These are phyloP conservation scores for Blastocladiella britannica DNA, from an alignment of 192 early-diverging fungal species.

Conservation along the genomic window DNA sequence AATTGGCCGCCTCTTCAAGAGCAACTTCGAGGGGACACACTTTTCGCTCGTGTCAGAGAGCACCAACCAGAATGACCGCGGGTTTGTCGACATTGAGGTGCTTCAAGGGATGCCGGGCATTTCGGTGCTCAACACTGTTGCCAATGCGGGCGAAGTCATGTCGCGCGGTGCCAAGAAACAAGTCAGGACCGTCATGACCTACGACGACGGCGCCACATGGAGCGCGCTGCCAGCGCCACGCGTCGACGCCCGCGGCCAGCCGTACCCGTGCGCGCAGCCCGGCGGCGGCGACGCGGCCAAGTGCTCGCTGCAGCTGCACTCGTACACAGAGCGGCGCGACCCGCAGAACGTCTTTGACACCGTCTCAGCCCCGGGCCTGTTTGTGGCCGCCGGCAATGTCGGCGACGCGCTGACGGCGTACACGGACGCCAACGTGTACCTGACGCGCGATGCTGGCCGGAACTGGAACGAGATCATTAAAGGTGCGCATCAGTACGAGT, in stretches of 20 bases:
- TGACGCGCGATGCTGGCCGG: slow-evolving; percentile 68
- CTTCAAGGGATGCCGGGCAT: slow-evolving; percentile 70
- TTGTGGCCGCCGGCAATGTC: slow-evolving; percentile 82
- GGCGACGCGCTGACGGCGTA: slow-evolving; percentile 39
- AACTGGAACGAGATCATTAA: slow-evolving; percentile 56
- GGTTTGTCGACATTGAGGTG: slow-evolving; percentile 76
- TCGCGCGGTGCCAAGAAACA: slow-evolving; percentile 33
- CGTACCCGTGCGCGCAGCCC: slow-evolving; percentile 9
- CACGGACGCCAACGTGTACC: slow-evolving; percentile 43
- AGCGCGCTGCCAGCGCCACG: slow-evolving; percentile 28
- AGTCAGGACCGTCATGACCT: slow-evolving; percentile 57
- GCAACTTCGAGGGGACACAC: slow-evolving; percentile 62
- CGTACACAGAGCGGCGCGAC: slow-evolving; percentile 53
- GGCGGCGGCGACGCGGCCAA: too few species aligned
- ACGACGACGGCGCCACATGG: slow-evolving; percentile 72
- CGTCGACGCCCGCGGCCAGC: slow-evolving; percentile 11
- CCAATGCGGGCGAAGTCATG: slow-evolving; percentile 42
- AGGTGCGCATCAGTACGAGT: slow-evolving; percentile 49
- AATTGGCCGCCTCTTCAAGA: slow-evolving; percentile 64
- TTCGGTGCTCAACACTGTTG: slow-evolving; percentile 69
- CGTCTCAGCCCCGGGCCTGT: slow-evolving; percentile 47
- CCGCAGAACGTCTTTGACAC: slow-evolving; percentile 43
- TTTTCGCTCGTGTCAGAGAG: slow-evolving; percentile 53
- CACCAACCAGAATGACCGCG: slow-evolving; percentile 52
- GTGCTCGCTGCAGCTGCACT: slow-evolving; percentile 64